phyloP scores from a whole-genome alignment of 2,329 filamentous ascomycete genomes.

The Cladorrhinum sp. region DNA sequence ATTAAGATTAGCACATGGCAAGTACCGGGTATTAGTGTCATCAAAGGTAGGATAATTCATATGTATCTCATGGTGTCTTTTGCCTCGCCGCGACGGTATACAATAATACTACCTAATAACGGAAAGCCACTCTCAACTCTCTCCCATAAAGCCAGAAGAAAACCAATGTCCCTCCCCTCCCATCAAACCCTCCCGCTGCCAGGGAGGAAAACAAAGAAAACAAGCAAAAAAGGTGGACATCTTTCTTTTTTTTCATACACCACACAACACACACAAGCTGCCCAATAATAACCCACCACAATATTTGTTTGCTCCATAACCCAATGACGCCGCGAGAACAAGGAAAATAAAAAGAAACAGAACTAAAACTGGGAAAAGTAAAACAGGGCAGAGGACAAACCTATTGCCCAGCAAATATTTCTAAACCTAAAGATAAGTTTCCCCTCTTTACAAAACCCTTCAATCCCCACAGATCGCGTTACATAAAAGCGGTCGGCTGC shows the following conservation, averaged over 20 bases:
- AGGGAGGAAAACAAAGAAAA: neutral
- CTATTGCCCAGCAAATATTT: neutral
- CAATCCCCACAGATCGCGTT: neutral
- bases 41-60: too few species aligned
- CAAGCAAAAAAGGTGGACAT: neutral
- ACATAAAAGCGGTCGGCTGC: neutral
- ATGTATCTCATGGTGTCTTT: neutral
- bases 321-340: constrained; percentile 18
- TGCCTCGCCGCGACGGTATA: neutral
- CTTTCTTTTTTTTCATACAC: constrained; percentile 10
- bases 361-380: constrained; percentile 2
- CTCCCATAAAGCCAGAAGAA: neutral
- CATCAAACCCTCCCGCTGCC: neutral
- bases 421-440: neutral
- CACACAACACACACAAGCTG: neutral
- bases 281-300: constrained; percentile 6
- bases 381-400: neutral
- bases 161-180: neutral
- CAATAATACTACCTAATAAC: neutral
- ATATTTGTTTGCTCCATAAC: neutral
- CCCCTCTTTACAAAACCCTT: too few species aligned
- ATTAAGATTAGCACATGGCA: too few species aligned
- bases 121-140: neutral
- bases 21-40: too few species aligned
- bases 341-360: constrained; percentile 8